Evolutionary conservation across 2,329 filamentous ascomycete genomes (phyloP).

Genomic region (Phoma sp.): DNA sequence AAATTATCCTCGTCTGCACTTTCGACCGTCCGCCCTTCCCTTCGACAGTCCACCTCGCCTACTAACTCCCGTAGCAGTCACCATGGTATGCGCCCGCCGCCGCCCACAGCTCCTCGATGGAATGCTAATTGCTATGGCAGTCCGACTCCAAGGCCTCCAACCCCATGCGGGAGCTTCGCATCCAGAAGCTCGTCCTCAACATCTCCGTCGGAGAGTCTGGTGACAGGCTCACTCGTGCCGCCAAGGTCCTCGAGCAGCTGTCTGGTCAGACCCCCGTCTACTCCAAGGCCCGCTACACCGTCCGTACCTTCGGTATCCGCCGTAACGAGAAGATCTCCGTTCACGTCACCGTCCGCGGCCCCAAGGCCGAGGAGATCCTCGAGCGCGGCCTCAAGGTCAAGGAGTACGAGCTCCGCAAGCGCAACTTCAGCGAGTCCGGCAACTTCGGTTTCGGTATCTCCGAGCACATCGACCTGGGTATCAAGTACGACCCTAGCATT

Average conservation of each 20-base stretch:
- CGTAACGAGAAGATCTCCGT: constrained; percentile 99
- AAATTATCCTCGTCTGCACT: constrained; percentile 25
- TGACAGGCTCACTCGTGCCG: constrained; percentile 99
- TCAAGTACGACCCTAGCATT: constrained; percentile 69
- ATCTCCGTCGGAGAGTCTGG: constrained; percentile 99
- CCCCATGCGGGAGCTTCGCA: constrained; percentile 99
- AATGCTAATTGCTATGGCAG: constrained; percentile 38
- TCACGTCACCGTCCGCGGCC: constrained; percentile 98
- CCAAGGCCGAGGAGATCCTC: constrained; percentile 99
- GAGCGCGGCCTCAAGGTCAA: constrained; percentile 99
- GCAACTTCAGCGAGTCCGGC: constrained; percentile 99
- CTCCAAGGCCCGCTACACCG: constrained; percentile 99
- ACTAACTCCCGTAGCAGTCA: constrained; percentile 48
- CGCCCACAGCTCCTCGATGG: constrained; percentile 12
- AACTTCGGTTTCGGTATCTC: constrained; percentile 98
- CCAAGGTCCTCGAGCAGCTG: constrained; percentile 99
- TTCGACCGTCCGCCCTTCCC: constrained; percentile 29
- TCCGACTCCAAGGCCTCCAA: constrained; percentile 76
- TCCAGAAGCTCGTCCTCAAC: constrained; percentile 99
- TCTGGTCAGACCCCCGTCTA: constrained; percentile 99
- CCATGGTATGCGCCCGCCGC: constrained; percentile 44
- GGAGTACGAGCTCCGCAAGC: constrained; percentile 99
- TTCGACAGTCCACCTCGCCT: constrained; percentile 39
- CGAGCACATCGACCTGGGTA: constrained; percentile 99
- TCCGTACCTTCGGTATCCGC: constrained; percentile 99